A percentile compares a stretch with the other conserved stretches of the same genome.
phyloP scores from a whole-genome alignment of 192 early-diverging fungal genomes.

The Mortierella claussenii region DNA sequence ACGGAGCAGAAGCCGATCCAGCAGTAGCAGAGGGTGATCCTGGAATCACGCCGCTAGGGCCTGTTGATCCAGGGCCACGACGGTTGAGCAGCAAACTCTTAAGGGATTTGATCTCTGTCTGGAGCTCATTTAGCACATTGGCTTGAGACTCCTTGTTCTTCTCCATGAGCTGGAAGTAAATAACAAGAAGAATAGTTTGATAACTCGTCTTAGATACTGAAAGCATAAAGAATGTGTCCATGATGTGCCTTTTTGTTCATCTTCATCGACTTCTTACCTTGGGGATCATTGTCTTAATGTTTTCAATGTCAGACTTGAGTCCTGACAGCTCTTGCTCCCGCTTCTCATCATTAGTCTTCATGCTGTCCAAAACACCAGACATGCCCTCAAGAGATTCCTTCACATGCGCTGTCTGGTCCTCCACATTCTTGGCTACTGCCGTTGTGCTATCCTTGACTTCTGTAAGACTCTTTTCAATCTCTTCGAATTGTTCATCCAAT shows the following conservation, averaged over 20 bases:
- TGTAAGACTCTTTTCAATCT: slow-evolving; percentile 55
- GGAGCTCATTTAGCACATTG: slow-evolving; percentile 79
- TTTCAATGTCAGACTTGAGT: slow-evolving; percentile 81
- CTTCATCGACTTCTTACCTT: slow-evolving; percentile 60
- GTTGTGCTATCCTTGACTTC: slow-evolving; percentile 49
- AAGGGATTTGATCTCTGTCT: slow-evolving; percentile 93
- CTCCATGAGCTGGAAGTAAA: slow-evolving; percentile 70
- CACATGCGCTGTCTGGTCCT: slow-evolving; percentile 79
- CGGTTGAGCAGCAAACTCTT: slow-evolving; percentile 91
- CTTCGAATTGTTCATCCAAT: slow-evolving; percentile 72
- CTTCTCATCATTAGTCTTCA: slow-evolving; percentile 72
- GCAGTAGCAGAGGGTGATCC: neutral
- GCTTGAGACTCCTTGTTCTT: slow-evolving; percentile 77
- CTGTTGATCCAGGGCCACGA: slow-evolving; percentile 62
- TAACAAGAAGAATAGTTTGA: slow-evolving; percentile 1
- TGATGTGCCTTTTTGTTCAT: neutral
- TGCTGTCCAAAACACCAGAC: slow-evolving; percentile 66
- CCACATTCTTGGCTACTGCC: slow-evolving; percentile 62
- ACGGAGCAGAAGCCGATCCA: slow-evolving; percentile 51
- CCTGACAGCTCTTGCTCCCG: slow-evolving; percentile 74
- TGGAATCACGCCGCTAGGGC: neutral
- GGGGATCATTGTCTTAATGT: slow-evolving; percentile 77
- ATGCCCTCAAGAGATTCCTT: slow-evolving; percentile 74
- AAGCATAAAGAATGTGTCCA: neutral
- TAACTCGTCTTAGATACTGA: neutral